Evolutionary conservation across 2,329 filamentous ascomycete species (phyloP).

Genomic region (Phaeosphaeriaceae sp.): DNA sequence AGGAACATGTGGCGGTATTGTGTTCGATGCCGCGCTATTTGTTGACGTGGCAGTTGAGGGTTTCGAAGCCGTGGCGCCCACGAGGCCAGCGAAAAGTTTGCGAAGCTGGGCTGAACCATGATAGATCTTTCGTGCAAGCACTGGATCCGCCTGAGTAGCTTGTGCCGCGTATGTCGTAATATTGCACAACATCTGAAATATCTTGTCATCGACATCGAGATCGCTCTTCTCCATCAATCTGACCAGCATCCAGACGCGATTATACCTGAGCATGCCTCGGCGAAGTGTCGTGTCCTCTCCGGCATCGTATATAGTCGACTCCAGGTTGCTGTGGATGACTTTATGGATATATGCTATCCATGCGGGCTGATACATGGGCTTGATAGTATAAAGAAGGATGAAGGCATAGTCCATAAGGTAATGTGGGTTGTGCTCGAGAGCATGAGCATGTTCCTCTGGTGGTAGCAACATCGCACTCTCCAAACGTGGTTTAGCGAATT

Average conservation of each 20-base stretch:
- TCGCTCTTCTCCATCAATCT: slow-evolving; percentile 34
- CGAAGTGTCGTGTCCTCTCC: slow-evolving; percentile 6
- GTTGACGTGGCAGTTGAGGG: not conserved
- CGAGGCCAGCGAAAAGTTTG: slow-evolving; percentile 33
- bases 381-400: slow-evolving; percentile 29
- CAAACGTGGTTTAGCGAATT: slow-evolving; percentile 15
- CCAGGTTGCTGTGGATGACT: slow-evolving; percentile 19
- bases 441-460: slow-evolving; percentile 22
- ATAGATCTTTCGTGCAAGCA: slow-evolving; percentile 18
- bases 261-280: slow-evolving; percentile 25
- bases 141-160: slow-evolving; percentile 17
- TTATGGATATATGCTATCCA: slow-evolving; percentile 40
- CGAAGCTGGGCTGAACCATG: slow-evolving; percentile 30
- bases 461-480: slow-evolving; percentile 10
- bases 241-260: slow-evolving; percentile 30
- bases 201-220: slow-evolving; percentile 43
- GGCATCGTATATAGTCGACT: not conserved
- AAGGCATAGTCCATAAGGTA: slow-evolving; percentile 43
- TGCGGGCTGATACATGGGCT: slow-evolving; percentile 33
- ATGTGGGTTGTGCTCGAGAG: slow-evolving; percentile 24
- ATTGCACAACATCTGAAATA: slow-evolving; percentile 43
- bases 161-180: slow-evolving; percentile 39
- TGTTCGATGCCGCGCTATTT: not conserved
- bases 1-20: slow-evolving; percentile 53
- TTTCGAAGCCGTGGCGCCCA: slow-evolving; percentile 24